Percentiles rank a stretch among this genome's conserved stretches.
phyloP scores from a whole-genome alignment of 805 yeast species.

The Saturnispora gosingensis region DNA sequence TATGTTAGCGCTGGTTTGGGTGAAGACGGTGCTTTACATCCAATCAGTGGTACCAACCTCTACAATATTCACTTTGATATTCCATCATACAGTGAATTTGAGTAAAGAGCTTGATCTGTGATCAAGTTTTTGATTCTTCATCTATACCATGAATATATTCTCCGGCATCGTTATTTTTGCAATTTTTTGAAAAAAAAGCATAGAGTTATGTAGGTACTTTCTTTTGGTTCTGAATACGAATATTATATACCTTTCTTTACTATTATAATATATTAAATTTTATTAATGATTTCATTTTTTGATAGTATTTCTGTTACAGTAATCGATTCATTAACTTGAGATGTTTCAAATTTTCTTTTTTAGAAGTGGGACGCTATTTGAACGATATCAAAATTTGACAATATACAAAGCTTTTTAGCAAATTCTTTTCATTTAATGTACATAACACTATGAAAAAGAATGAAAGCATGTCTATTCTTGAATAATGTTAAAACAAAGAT shows the following conservation, averaged over 20 bases:
- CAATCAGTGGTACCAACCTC: conserved; percentile 55
- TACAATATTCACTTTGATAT: conserved; percentile 76
- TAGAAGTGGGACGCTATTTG: too few species aligned
- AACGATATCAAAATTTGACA: too few species aligned
- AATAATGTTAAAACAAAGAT: too few species aligned
- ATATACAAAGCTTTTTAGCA: too few species aligned
- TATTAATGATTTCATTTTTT: too few species aligned
- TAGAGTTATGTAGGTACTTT: not conserved
- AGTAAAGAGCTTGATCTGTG: not conserved
- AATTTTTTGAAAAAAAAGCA: not conserved
- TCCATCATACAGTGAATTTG: conserved; percentile 37
- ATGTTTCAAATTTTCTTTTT: not conserved
- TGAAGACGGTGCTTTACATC: conserved; percentile 19
- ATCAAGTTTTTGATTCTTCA: not conserved
- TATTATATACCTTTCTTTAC: not conserved
- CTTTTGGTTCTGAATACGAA: not conserved
- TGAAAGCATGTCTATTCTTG: too few species aligned
- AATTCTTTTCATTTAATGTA: too few species aligned
- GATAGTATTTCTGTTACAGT: not conserved
- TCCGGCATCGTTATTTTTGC: not conserved
- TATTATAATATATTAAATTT: too few species aligned
- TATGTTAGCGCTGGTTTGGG: conserved; percentile 19
- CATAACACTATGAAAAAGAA: too few species aligned
- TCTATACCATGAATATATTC: not conserved
- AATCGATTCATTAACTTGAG: too few species aligned